Percentiles rank a stretch among this genome's conserved stretches.
These are phyloP conservation scores for Polytrichum commune DNA, from an alignment of 225 moss, liverwort and hornwort species.

Conservation along the genomic window DNA sequence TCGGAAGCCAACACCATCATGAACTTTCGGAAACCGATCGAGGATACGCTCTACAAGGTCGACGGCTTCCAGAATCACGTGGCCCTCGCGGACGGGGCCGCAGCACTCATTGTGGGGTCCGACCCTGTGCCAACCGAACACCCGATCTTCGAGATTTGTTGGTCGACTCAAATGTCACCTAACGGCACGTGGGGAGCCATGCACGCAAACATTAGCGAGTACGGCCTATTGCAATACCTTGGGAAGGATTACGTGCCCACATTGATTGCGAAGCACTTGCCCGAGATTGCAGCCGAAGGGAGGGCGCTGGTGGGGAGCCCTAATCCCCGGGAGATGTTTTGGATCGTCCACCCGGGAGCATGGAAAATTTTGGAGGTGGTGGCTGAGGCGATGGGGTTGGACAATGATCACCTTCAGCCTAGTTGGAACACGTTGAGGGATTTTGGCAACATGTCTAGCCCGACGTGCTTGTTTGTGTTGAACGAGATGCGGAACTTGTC, in stretches of 20 bases:
- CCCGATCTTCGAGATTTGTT: slow-evolving; percentile 44
- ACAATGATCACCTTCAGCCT: neutral
- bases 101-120: slow-evolving; percentile 36
- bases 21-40: slow-evolving; percentile 52
- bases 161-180: slow-evolving; percentile 36
- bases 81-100: slow-evolving; percentile 41
- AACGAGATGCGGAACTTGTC: neutral
- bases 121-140: slow-evolving; percentile 29
- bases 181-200: slow-evolving; percentile 13
- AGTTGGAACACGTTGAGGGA: neutral
- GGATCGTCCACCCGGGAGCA: neutral
- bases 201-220: slow-evolving; percentile 14
- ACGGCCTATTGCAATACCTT: neutral
- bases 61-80: slow-evolving; percentile 36
- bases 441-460: neutral
- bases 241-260: neutral
- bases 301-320: neutral
- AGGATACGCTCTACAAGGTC: slow-evolving; percentile 34
- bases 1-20: slow-evolving; percentile 44
- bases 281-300: neutral
- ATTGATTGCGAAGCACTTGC: neutral
- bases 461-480: neutral
- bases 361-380: neutral
- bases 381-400: neutral
- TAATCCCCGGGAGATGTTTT: neutral